Evolutionary conservation across 2,329 filamentous ascomycete species (phyloP), one percentile per base, ranked within the genome.

Genomic region (Graphilbum sp.): DNA sequence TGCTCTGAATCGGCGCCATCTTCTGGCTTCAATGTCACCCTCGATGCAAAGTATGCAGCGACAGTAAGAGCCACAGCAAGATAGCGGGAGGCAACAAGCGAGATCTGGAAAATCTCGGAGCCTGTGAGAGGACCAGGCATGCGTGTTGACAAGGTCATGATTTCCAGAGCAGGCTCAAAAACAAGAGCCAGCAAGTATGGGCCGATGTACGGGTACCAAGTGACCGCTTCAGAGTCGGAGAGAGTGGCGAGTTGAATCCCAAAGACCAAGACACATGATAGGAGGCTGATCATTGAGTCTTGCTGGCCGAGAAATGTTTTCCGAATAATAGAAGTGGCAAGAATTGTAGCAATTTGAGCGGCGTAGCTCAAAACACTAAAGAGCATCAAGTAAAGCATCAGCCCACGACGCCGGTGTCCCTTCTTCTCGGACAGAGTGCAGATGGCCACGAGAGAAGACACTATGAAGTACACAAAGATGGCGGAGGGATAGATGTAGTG

Each of bases 261-360:
- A 53, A 77, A 83, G n/a, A 73, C 61, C 21, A 82, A 55, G 34
- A 75, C 61, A 39, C 72, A 78, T 1, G 75, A 69, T 20, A 81
- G 55, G 29, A 69, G 58, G 38, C 73, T 70, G 38, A 82, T 65
- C 43, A 66, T 59, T 30, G 60, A 54, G 46, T 69, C 59, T 37
- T 67, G 62, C 18, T 64, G 58, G 2, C 57, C 54, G 31, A 56
- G 56, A 62, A 60, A 68, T 39, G 47, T 48, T 29, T 48, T 52
- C 18, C 47, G 49, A 23, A 55, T 30, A 13, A 57, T 21, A 32
- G 59, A 57, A 18, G 55, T 53, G 21, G 57, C 43, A 15, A 60
- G 46, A 38, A 69, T 53, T 16, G 54, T 46, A 12, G 54, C 45
- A 9, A 69, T 54, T 46, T 75, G 67, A n/a, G 50, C 56, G 23